Evolutionary conservation across 169 alveolate genomes (phyloP).

Genomic region (Eimeria tenella): DNA sequence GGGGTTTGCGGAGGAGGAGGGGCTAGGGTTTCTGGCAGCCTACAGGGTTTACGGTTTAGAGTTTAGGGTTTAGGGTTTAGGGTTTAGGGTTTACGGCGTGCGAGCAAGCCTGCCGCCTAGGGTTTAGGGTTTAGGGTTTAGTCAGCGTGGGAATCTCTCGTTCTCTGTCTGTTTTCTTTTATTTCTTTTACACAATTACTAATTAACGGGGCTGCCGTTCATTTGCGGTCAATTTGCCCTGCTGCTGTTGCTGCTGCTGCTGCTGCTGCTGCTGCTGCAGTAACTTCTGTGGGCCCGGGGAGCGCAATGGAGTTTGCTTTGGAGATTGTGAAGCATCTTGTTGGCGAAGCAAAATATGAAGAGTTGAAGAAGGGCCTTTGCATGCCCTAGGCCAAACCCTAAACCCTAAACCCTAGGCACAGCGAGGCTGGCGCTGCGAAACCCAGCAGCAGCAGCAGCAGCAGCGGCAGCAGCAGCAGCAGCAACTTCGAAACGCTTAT

Average conservation of each 20-base stretch:
- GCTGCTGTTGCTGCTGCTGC: neutral
- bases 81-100: conserved; percentile 27
- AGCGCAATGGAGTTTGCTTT: conserved; percentile 86
- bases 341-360: conserved; percentile 44
- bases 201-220: too few relatives aligned
- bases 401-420: neutral
- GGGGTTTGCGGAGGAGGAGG: too few relatives aligned
- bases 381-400: too few relatives aligned
- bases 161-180: neutral
- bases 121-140: too few relatives aligned
- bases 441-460: neutral
- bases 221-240: too few relatives aligned
- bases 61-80: conserved; percentile 35
- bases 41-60: neutral
- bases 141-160: too few relatives aligned
- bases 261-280: neutral
- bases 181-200: too few relatives aligned
- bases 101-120: too few relatives aligned
- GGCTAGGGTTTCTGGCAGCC: too few relatives aligned
- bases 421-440: neutral
- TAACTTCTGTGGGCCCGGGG: conserved; percentile 87
- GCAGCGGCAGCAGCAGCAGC: conserved; percentile 9
- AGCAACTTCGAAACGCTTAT: neutral
- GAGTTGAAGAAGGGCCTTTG: neutral
- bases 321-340: conserved; percentile 31